Evolutionary conservation across 1,284 basidiomycete species (phyloP).

Genomic region (Ceratobasidium theobromae): DNA sequence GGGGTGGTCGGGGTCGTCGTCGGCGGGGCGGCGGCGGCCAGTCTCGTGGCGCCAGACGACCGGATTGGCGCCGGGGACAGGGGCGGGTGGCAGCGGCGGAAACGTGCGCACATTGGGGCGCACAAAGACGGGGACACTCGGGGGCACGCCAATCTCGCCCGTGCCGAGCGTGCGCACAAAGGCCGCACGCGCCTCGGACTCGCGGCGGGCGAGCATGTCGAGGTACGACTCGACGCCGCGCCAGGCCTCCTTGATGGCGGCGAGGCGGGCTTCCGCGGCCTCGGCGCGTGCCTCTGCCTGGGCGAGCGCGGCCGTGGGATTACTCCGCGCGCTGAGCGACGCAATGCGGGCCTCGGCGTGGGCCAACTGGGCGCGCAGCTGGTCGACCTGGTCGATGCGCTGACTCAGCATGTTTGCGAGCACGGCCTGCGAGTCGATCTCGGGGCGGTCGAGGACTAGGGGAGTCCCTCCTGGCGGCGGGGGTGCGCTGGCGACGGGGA

Average conservation of each 20-base stretch:
- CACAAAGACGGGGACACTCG: constrained; percentile 20
- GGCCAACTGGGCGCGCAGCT: constrained; percentile 27
- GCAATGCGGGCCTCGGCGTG: constrained; percentile 25
- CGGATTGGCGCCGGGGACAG: constrained; percentile 2
- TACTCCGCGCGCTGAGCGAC: constrained; percentile 7
- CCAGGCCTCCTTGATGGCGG: constrained; percentile 26
- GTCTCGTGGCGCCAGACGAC: constrained; percentile 28
- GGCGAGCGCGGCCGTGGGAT: constrained; percentile 4
- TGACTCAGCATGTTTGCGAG: constrained; percentile 30
- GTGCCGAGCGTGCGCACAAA: constrained; percentile 22
- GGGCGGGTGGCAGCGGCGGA: constrained; percentile 5
- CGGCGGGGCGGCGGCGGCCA: constrained; percentile 6
- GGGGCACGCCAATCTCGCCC: constrained; percentile 16
- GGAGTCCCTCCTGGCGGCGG: constrained; percentile 13
- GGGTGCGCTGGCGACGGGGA: constrained; percentile 13
- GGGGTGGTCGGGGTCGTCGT: constrained; percentile 16
- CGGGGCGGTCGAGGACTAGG: constrained; percentile 21
- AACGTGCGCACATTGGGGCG: no score
- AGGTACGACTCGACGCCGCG: constrained; percentile 22
- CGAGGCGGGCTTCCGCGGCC: constrained; percentile 13
- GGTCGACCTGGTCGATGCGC: constrained; percentile 32
- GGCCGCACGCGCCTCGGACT: constrained; percentile 16
- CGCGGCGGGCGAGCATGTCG: constrained; percentile 16
- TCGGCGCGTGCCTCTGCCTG: constrained; percentile 28
- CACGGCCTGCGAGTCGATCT: constrained; percentile 4